Base-by-base conservation (phyloP, 2,329 filamentous ascomycete species). In the Ceratocystis diversiconidia region DNA sequence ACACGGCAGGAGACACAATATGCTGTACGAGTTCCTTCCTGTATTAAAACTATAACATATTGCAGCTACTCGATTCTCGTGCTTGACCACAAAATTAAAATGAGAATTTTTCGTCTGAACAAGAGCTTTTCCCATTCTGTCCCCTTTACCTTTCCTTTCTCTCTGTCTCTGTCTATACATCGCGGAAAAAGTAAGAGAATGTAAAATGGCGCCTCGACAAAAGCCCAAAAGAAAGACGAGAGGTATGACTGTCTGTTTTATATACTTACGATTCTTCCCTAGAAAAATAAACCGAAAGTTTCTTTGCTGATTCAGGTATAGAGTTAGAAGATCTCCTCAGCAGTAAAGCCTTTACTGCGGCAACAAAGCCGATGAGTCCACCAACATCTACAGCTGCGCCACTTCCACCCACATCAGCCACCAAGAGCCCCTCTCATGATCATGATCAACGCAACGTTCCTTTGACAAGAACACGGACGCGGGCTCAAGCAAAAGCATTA, bases 201-300 rank as follows among this genome's bases (percentile, higher is more conserved):
- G 25, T 17, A 61, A 12, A 10, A 66, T 66, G 65, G 52, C 62
- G 30, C 55, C 65, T 41, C 57, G 48, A 28, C 65, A 66, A 44
- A 64, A 43, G 41, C 65, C 65, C 10, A 64, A 63, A 36, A 50
- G 61, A 15, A 66, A 64, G 36, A 66, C 61, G 10, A 46, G 28
- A 28, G 65, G 65, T 64, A 64, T 28, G 30, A 12, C 12, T 7
- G 60, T 62, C 43, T 61, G 22, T 28, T 52, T n/a, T n/a, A 17
- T 41, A 30, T 22, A n/a, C 44, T 59, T n/a, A 2, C 1, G 30
- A 25, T 22, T 17, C 4, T 36, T 3, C 7, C 1, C n/a, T 32
- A 5, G 28, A 32, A 32, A 7, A 7, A 8, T 1, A 4, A 15
- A 1, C 10, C 3, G 28, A 4, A 59, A 12, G 1, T 5, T 4